Evolutionary conservation across 805 yeast species (phyloP), one percentile per base, ranked within the genome.

Genomic region (Debaryomyces prosopidis): DNA sequence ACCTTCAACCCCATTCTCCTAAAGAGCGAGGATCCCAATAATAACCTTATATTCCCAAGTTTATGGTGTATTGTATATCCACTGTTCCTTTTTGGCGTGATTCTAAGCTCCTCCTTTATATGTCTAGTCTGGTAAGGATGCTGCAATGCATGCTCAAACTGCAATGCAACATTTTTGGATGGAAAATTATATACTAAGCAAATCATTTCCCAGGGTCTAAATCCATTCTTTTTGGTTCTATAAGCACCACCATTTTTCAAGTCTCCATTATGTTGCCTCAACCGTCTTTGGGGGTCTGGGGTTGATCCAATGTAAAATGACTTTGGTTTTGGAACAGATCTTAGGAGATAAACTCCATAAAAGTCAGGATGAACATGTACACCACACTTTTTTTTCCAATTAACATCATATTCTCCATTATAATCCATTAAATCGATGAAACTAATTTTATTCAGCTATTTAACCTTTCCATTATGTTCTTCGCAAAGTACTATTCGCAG

Each of bases 91-190:
- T 53, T 54, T 26, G 60, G 68, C 1, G 72, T 63, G 9, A 80
- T 58, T 42, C 84, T 61, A 9, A 60, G 59, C 2, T 58, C 63
- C 0, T 52, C 50, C 1, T 63, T 57, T 3, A 87, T 80, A 56
- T 81, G 88, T 32, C 89, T 68, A 0, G 95, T 84, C 42, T 70
- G 73, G 49, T 83, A 72, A 1, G 84, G 70, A 60, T 87, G 94
- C 53, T 88, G 96, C 80, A 87, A 84, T 1, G 95, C 91, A 63
- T 86, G 90, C 56, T 89, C 96, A 62, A 88, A 88, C 61, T 65
- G 91, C 42, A 89, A 63, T 0, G 95, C 95, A 2, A 84, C 64
- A 2, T 83, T 71, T 48, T 79, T 81, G 5, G 82, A 79, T 0
- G 89, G 89, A 57, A 89, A 88, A 2, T 91, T 90, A 55, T 84